Conservation (phyloP, 2,329 filamentous ascomycete species). For the Colletotrichum tropicale region DNA sequence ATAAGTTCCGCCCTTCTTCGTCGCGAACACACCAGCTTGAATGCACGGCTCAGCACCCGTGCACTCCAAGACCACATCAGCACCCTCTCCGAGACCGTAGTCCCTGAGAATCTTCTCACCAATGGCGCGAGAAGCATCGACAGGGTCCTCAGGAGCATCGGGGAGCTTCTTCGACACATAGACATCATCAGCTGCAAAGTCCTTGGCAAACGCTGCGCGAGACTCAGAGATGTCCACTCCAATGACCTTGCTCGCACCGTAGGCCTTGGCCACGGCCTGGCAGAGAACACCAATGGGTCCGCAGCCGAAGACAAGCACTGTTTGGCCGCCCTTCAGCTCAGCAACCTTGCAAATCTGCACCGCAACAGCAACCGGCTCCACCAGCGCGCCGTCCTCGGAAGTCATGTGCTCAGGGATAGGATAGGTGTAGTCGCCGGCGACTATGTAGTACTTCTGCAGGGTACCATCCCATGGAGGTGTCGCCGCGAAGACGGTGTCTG, state of each 20-base stretch:
- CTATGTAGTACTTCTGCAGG: slow-evolving; percentile 51
- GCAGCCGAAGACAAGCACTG: slow-evolving; percentile 52
- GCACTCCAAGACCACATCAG: slow-evolving; percentile 51
- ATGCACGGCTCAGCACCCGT: slow-evolving; percentile 42
- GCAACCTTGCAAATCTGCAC: slow-evolving; percentile 49
- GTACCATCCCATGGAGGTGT: slow-evolving; percentile 55
- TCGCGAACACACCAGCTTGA: slow-evolving; percentile 47
- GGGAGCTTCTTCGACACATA: slow-evolving; percentile 40
- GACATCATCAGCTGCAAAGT: slow-evolving; percentile 48
- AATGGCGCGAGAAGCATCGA: slow-evolving; percentile 54
- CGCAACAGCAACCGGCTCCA: slow-evolving; percentile 58
- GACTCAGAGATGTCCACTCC: slow-evolving; percentile 49
- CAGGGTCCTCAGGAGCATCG: slow-evolving; percentile 46
- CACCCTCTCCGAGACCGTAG: slow-evolving; percentile 45
- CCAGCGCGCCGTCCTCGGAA: slow-evolving; percentile 55
- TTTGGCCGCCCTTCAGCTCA: slow-evolving; percentile 41
- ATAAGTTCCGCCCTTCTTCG: slow-evolving; percentile 51
- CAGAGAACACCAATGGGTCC: slow-evolving; percentile 54
- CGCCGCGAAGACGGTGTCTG: slow-evolving; percentile 51
- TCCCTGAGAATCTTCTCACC: slow-evolving; percentile 50
- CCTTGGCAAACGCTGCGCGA: slow-evolving; percentile 43
- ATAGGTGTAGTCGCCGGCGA: slow-evolving; percentile 51
- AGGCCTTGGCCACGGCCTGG: slow-evolving; percentile 49
- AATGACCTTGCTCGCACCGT: slow-evolving; percentile 48
- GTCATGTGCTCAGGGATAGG: slow-evolving; percentile 46